These are phyloP conservation scores for Saccharomycopsis hybrid DNA, from an alignment of 1,139 yeast species.

Conservation along the genomic window DNA sequence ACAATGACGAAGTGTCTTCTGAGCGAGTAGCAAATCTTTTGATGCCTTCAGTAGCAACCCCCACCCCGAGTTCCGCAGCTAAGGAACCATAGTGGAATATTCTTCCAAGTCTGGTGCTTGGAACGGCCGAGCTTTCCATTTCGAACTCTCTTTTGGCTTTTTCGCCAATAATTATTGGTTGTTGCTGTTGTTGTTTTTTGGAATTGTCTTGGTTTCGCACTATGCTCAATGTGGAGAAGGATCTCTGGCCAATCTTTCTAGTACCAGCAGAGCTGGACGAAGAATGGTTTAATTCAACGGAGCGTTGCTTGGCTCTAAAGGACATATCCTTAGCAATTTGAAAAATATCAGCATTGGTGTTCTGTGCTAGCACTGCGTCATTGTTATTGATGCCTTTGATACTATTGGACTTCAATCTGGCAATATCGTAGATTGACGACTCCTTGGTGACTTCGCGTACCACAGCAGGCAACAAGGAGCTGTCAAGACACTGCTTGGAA, in stretches of 20 bases:
- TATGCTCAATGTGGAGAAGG: conserved; percentile 3
- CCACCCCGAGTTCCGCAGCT: conserved; percentile 88
- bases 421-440: conserved; percentile 32
- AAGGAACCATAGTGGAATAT: conserved; percentile 87
- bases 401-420: conserved; percentile 27
- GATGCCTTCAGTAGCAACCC: conserved; percentile 75
- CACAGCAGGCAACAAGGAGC: conserved; percentile 24
- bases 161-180: conserved; percentile 30
- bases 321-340: conserved; percentile 28
- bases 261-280: neutral
- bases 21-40: conserved; percentile 51
- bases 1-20: conserved; percentile 43
- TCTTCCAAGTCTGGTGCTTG: conserved; percentile 78
- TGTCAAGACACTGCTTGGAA: conserved; percentile 23
- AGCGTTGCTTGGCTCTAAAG: conserved; percentile 5
- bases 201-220: neutral
- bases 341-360: conserved; percentile 27
- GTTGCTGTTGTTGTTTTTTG: neutral
- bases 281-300: neutral
- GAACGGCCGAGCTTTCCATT: conserved; percentile 64
- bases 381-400: conserved; percentile 22
- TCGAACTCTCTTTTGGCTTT: conserved; percentile 37
- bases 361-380: conserved; percentile 5
- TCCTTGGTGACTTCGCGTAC: conserved; percentile 24
- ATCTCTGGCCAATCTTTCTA: neutral